Base-by-base conservation (phyloP, 768 basidiomycete species). In the Trichaptum fuscoviolaceum region DNA sequence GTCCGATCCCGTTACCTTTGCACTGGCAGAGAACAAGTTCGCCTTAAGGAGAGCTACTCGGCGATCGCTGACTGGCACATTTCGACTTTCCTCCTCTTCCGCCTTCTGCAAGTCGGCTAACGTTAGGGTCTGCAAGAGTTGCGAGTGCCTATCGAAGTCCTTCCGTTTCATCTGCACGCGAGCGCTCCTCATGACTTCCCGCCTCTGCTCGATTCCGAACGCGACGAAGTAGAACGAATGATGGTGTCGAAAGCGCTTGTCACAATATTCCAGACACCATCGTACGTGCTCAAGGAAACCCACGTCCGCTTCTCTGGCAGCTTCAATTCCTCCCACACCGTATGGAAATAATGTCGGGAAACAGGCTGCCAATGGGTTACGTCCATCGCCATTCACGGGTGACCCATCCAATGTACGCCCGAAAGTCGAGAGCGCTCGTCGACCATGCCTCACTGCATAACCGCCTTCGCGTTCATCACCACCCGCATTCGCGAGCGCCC, bases 241-340 rank as follows among this genome's bases (percentile, higher is more conserved):
- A 65, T 82, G 79, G 24, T 67, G 66, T n/a, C 81, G 81, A 70
- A 82, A 82, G 0, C 75, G 68, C 59, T 78, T 78, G 64, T 81
- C 80, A 64, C 77, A 73, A 67, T 80, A 81, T 75, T 78, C 74
- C 0, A 82, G 67, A 0, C 78, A 61, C 18, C 69, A 58, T 25
- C 66, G 64, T 24, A 76, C 77, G 57, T 79, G 77, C 35, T 61
- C 23, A 18, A 34, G 5, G 17, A 35, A 67, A 42, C 23, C 26
- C 25, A 23, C 8, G 20, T 34, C 26, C 9, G 2, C 35, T 8
- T 18, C 27, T 35, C 9, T 59, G 8, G 1, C 3, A 15, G 4
- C 63, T 58, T 81, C 78, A 36, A 80, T 69, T 0, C 77, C 78
- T 0, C 79, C 79, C 24, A 52, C 27, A 0, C 77, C 79, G 69